Percentiles rank a stretch among this genome's conserved stretches.
These are phyloP conservation scores for Trichoderma sp. DNA, from an alignment of 2,329 filamentous ascomycete genomes.

Conservation along the genomic window DNA sequence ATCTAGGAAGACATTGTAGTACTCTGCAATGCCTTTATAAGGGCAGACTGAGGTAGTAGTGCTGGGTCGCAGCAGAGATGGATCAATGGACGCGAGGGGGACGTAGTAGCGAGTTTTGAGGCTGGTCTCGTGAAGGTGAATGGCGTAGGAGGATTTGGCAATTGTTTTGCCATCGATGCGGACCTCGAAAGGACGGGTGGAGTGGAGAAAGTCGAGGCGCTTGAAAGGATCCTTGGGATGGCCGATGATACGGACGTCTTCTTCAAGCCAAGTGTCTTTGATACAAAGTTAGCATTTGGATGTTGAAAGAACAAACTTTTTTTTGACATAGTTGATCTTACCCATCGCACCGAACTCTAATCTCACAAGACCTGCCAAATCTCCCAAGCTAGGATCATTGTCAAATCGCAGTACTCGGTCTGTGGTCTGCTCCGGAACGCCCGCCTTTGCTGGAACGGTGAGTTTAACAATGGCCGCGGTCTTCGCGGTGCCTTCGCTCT, in stretches of 20 bases:
- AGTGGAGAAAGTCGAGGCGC: slow-evolving; percentile 62
- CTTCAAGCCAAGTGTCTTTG: slow-evolving; percentile 51
- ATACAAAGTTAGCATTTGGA: background rate
- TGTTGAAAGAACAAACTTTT: too few relatives aligned
- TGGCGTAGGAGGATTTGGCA: slow-evolving; percentile 46
- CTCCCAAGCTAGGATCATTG: slow-evolving; percentile 41
- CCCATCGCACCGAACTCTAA: slow-evolving; percentile 42
- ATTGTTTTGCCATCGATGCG: slow-evolving; percentile 49
- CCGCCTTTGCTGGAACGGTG: slow-evolving; percentile 33
- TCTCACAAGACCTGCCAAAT: slow-evolving; percentile 37
- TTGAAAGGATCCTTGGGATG: slow-evolving; percentile 71
- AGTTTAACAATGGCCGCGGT: slow-evolving; percentile 38
- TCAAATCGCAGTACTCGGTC: slow-evolving; percentile 44
- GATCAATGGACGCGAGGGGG: slow-evolving; percentile 53
- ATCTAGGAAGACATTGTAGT: slow-evolving; percentile 57
- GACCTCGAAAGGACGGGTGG: slow-evolving; percentile 55
- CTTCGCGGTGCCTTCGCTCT: slow-evolving; percentile 30
- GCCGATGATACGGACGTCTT: slow-evolving; percentile 59
- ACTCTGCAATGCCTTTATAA: slow-evolving; percentile 67
- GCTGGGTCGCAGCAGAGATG: slow-evolving; percentile 50
- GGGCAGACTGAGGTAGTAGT: slow-evolving; percentile 60
- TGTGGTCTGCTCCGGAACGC: slow-evolving; percentile 32
- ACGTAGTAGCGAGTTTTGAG: slow-evolving; percentile 62
- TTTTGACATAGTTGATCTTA: too few relatives aligned
- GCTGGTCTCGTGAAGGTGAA: slow-evolving; percentile 63